Conservation (phyloP, 2,329 filamentous ascomycete genomes). For the Atkinsonella hypoxylon region DNA sequence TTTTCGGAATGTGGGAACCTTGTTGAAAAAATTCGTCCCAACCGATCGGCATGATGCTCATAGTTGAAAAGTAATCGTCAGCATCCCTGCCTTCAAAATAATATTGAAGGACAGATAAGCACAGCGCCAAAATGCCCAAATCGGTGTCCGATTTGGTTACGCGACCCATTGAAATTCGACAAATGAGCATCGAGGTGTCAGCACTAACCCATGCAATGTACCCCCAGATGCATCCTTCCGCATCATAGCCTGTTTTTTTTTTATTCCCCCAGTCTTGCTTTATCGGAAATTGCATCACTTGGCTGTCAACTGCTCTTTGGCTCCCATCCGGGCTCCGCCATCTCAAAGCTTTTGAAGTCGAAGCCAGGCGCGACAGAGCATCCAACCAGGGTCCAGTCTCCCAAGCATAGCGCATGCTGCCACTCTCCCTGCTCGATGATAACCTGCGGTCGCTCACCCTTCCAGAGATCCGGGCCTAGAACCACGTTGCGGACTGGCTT, state of each 20-base stretch:
- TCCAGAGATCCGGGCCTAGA: constrained; percentile 32
- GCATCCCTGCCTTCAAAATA: too few species aligned
- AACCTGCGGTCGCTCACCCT: constrained; percentile 30
- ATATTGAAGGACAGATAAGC: too few species aligned
- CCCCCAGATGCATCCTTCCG: background rate
- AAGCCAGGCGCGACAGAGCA: constrained; percentile 19
- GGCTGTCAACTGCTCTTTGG: constrained; percentile 9
- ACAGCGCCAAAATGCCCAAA: too few species aligned
- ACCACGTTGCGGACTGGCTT: constrained; percentile 20
- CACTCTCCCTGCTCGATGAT: constrained; percentile 28
- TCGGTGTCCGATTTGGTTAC: too few species aligned
- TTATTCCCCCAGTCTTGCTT: background rate
- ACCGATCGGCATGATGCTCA: too few species aligned
- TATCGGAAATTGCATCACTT: background rate
- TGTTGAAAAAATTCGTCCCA: too few species aligned
- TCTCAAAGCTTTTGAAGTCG: constrained; percentile 17
- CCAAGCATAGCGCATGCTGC: constrained; percentile 33
- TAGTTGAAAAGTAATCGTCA: too few species aligned
- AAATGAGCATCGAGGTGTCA: too few species aligned
- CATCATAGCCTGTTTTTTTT: background rate
- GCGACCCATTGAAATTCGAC: too few species aligned
- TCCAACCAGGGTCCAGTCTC: constrained; percentile 37
- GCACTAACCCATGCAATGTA: background rate
- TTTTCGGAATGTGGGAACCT: too few species aligned
- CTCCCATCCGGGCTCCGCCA: constrained; percentile 20